Evolutionary conservation across 768 basidiomycete genomes (phyloP).

Genomic region (Inosperma sp.): DNA sequence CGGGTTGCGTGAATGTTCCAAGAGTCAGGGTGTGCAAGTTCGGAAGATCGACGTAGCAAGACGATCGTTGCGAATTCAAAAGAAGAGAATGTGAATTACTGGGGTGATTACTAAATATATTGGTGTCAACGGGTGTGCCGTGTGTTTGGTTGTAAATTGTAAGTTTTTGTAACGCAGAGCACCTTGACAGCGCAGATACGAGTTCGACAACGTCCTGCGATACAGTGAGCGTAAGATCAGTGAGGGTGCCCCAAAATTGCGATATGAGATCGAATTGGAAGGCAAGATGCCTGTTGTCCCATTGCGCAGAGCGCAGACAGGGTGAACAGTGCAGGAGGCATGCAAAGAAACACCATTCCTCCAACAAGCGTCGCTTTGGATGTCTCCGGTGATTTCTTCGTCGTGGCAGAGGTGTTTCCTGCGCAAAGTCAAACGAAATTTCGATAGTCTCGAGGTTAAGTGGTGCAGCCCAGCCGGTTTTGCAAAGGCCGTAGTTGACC

Average conservation of each 20-base stretch:
- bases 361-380: neutral
- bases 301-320: neutral
- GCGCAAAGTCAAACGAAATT: neutral
- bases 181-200: neutral
- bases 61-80: too few relatives aligned
- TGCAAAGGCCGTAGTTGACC: too few relatives aligned
- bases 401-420: neutral
- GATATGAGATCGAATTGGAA: neutral
- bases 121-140: neutral
- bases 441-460: neutral
- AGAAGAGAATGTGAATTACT: neutral
- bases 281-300: conserved; percentile 1
- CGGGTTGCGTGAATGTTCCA: conserved; percentile 1
- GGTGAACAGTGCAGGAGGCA: neutral
- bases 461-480: neutral
- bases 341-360: conserved; percentile 2
- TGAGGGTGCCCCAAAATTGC: neutral
- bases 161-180: neutral
- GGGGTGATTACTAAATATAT: neutral
- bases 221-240: neutral
- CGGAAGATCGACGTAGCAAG: too few relatives aligned
- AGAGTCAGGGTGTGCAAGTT: neutral
- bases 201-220: neutral
- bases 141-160: conserved; percentile 3
- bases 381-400: neutral